phyloP scores from a whole-genome alignment of 1,284 basidiomycete species.

The Taiwanofungus camphoratus region DNA sequence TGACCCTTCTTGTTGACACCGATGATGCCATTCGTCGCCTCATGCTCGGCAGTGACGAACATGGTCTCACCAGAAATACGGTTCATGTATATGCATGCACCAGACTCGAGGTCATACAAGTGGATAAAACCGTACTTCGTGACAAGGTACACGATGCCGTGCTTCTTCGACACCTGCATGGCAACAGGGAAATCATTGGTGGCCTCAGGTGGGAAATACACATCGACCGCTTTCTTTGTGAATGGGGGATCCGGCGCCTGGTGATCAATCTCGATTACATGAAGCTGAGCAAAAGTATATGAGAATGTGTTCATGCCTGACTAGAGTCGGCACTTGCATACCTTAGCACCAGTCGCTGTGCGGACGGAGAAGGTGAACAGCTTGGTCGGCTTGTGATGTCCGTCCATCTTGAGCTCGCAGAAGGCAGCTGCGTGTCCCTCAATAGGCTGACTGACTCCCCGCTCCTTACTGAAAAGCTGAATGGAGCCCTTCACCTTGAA shows the following conservation, averaged over 20 bases:
- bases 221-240: conserved; percentile 97
- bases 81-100: conserved; percentile 99
- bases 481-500: conserved; percentile 99
- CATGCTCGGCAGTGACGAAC: conserved; percentile 97
- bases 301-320: not conserved
- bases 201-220: conserved; percentile 99
- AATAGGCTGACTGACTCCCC: conserved; percentile 97
- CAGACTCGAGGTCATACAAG: conserved; percentile 98
- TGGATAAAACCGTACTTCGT: conserved; percentile 99
- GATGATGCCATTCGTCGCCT: conserved; percentile 92
- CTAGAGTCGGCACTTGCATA: too few relatives aligned
- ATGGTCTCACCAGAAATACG: conserved; percentile 99
- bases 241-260: conserved; percentile 93
- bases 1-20: conserved; percentile 99
- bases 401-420: conserved; percentile 87
- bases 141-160: conserved; percentile 96
- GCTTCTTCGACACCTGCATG: conserved; percentile 97
- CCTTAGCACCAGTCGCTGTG: conserved; percentile 95
- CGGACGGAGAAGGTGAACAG: conserved; percentile 95
- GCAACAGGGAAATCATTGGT: conserved; percentile 99
- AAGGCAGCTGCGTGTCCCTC: conserved; percentile 99
- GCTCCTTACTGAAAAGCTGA: conserved; percentile 89
- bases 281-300: conserved; percentile 54
- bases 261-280: conserved; percentile 99
- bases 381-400: conserved; percentile 79